Percentiles rank a stretch among this genome's conserved stretches.
These are phyloP conservation scores for Septoria linicola DNA, from an alignment of 2,329 filamentous ascomycete species.

Conservation along the genomic window DNA sequence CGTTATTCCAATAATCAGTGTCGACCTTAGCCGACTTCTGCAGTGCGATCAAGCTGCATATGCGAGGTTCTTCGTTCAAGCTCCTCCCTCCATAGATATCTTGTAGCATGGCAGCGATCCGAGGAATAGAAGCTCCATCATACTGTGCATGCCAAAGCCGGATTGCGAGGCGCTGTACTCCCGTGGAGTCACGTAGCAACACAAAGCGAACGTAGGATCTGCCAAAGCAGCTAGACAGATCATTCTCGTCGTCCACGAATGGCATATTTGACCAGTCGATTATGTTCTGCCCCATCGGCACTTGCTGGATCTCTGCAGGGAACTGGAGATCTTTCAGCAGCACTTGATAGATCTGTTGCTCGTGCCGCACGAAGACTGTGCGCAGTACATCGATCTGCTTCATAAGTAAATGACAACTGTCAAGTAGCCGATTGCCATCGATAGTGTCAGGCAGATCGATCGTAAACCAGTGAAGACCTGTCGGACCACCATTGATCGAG, in stretches of 20 bases:
- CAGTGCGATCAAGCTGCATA: not conserved
- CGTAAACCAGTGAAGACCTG: conserved; percentile 1
- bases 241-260: not conserved
- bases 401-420: not conserved
- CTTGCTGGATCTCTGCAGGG: not conserved
- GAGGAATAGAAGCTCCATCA: conserved; percentile 50
- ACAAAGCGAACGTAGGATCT: not conserved
- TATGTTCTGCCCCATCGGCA: not conserved
- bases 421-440: not conserved
- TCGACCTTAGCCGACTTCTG: not conserved
- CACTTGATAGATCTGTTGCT: not conserved
- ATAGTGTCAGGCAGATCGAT: not conserved
- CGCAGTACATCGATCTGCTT: conserved; percentile 1
- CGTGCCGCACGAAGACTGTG: not conserved
- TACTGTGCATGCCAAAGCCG: conserved; percentile 40
- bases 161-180: conserved; percentile 20
- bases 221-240: not conserved
- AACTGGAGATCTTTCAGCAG: not conserved
- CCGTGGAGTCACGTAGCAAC: not conserved
- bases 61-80: not conserved
- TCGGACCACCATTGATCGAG: not conserved
- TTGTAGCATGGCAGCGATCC: conserved; percentile 58
- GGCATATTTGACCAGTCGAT: not conserved
- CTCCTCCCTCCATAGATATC: conserved; percentile 41
- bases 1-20: not conserved